Conservation (phyloP, 2,329 filamentous ascomycete genomes). For the Atkinsonella texensis region DNA sequence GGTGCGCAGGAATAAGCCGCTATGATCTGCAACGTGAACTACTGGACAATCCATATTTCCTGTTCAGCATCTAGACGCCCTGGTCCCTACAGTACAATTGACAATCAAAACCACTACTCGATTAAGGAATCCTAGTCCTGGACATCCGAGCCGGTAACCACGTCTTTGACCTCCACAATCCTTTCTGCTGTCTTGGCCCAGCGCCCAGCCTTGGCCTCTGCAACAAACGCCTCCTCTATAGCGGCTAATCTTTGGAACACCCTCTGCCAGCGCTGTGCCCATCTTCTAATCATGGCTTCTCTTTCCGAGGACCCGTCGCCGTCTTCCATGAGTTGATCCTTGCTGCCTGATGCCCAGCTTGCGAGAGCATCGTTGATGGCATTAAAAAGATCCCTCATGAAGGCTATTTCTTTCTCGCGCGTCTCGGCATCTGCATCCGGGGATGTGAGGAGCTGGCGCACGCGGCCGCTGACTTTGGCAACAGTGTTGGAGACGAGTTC, state of each 20-base stretch:
- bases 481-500: constrained; percentile 86
- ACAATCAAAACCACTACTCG: not conserved
- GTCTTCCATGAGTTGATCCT: constrained; percentile 64
- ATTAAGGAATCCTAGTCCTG: constrained; percentile 1
- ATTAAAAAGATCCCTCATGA: constrained; percentile 69
- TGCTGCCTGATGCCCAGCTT: constrained; percentile 59
- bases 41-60: too few species aligned
- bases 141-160: not conserved
- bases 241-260: constrained; percentile 73
- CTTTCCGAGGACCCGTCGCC: constrained; percentile 46
- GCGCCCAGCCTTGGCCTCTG: constrained; percentile 18
- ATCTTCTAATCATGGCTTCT: constrained; percentile 57
- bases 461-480: constrained; percentile 76
- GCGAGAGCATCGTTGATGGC: constrained; percentile 67
- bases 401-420: constrained; percentile 54
- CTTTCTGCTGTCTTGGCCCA: not conserved
- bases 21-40: too few species aligned
- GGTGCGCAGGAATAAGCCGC: too few species aligned
- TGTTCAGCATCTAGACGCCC: too few species aligned
- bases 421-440: constrained; percentile 52
- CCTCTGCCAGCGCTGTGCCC: constrained; percentile 77
- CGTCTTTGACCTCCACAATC: not conserved
- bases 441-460: constrained; percentile 64
- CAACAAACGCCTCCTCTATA: constrained; percentile 64
- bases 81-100: too few species aligned